Percentiles rank a stretch among this genome's conserved stretches.
Evolutionary conservation across 352 stramenopile genomes (phyloP).

Genomic region (Globisporangium camurandrum): DNA sequence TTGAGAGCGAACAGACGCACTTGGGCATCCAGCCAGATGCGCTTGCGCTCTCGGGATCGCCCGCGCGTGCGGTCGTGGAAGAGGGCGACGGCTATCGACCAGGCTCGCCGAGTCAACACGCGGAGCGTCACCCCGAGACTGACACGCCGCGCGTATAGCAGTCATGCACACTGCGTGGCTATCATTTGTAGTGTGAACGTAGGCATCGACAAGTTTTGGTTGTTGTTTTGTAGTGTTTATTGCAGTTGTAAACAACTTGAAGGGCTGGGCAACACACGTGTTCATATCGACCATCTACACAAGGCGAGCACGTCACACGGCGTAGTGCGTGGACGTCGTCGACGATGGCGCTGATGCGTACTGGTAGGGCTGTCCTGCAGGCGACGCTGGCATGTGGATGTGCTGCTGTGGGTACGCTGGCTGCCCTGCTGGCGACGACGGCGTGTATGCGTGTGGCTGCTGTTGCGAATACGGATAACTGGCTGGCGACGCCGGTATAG

Average conservation of each 20-base stretch:
- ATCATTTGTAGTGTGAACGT: too few species aligned
- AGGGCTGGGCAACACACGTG: too few species aligned
- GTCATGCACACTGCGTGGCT: not conserved
- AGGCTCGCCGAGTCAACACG: not conserved
- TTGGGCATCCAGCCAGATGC: constrained; percentile 1
- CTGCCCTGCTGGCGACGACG: not conserved
- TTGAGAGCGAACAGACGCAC: constrained; percentile 24
- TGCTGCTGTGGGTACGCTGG: not conserved
- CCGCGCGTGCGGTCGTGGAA: not conserved
- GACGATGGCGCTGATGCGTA: not conserved
- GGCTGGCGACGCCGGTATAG: not conserved
- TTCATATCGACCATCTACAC: not conserved
- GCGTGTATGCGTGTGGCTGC: not conserved
- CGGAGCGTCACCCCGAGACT: not conserved
- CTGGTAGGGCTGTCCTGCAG: not conserved
- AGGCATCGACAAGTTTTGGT: too few species aligned
- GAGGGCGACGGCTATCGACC: not conserved
- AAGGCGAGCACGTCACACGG: not conserved
- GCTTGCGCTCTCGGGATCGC: not conserved
- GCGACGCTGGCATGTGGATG: not conserved
- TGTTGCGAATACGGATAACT: too few species aligned
- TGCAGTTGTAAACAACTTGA: too few species aligned
- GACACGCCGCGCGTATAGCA: not conserved
- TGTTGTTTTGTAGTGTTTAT: too few species aligned
- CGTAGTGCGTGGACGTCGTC: not conserved